phyloP scores from a whole-genome alignment of 768 basidiomycete genomes.

The Kwoniella botswanensis region DNA sequence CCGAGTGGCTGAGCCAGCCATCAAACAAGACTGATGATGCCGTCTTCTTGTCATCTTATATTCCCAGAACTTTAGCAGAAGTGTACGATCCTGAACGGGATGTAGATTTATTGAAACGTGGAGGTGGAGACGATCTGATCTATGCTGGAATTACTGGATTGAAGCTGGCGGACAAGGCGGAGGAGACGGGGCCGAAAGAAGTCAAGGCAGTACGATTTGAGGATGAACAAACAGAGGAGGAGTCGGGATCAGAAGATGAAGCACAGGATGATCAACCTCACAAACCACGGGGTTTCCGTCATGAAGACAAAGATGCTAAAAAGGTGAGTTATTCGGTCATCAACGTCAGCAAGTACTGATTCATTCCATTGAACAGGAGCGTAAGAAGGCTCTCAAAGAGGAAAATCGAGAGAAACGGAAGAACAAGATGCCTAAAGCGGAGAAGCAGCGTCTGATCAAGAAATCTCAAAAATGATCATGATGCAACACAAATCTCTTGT shows the following conservation, averaged over 20 bases:
- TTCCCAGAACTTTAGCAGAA: slow-evolving; percentile 88
- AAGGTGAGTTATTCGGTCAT: slow-evolving; percentile 65
- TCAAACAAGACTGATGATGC: slow-evolving; percentile 67
- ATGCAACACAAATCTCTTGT: not conserved
- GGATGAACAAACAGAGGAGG: slow-evolving; percentile 5
- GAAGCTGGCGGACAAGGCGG: slow-evolving; percentile 47
- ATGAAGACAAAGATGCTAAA: slow-evolving; percentile 89
- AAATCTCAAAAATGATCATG: slow-evolving; percentile 24
- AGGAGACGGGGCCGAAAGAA: slow-evolving; percentile 56
- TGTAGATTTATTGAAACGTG: slow-evolving; percentile 72
- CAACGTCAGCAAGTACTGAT: not conserved
- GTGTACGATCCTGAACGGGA: slow-evolving; percentile 95
- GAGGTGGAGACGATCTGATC: slow-evolving; percentile 75
- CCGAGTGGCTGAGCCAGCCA: slow-evolving; percentile 57
- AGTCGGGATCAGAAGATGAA: not conserved
- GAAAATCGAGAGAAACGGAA: slow-evolving; percentile 87
- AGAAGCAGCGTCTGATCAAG: slow-evolving; percentile 87
- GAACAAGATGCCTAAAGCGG: slow-evolving; percentile 91
- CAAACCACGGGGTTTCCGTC: slow-evolving; percentile 80
- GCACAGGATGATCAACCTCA: slow-evolving; percentile 40
- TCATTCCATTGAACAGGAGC: slow-evolving; percentile 66
- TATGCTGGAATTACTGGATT: slow-evolving; percentile 87
- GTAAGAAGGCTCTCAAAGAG: slow-evolving; percentile 86
- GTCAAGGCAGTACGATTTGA: slow-evolving; percentile 42
- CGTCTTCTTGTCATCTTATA: slow-evolving; percentile 88